Evolutionary conservation across 148 eudicot species (phyloP), one percentile per base, ranked within the genome.

Genomic region (Camellia granthamiana): DNA sequence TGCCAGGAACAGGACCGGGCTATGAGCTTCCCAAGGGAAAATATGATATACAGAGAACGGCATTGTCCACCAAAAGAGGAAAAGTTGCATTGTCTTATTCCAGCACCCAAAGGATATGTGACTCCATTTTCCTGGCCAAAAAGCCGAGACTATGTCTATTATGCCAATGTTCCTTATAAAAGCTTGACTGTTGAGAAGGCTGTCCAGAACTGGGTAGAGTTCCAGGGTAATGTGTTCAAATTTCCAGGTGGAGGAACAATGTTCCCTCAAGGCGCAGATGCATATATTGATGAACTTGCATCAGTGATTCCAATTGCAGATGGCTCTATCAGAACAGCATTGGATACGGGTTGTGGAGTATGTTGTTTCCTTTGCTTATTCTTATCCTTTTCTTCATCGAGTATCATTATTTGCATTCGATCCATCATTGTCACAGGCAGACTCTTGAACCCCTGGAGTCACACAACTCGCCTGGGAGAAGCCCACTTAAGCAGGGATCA

Each of bases 271-370:
- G 85, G 85, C 11, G 85, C 85, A 12, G 83, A 83, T 76, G 82
- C 82, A 42, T 83, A 83, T 70, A 83, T 83, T 49, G 66, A 83
- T 75, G 85, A 83, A 61, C 85, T 83, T 75, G 85, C 85, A 69
- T 41, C 76, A 4, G 85, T 83, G 71, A 75, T 83, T 49, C 85
- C 85, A 42, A 69, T 83, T 59, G 58, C 47, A 44, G 71, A 79
- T 79, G 85, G 85, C 47, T 44, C 83, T 12, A 65, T 92, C 18
- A 84, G 97, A 78, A 92, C 97, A 3, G 97, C 97, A 4, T 75
- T 92, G 54, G 97, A 92, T 72, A 92, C 97, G 80, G 97, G 97
- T 69, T 92, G 97, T 61, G 97, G 97, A 83, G 97, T 92, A 87
- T 65, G 89, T 84, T 56, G n/a, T 4, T 55, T 51, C 82, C 42